Base-by-base conservation (phyloP, 805 yeast species). In the Candida orba region DNA sequence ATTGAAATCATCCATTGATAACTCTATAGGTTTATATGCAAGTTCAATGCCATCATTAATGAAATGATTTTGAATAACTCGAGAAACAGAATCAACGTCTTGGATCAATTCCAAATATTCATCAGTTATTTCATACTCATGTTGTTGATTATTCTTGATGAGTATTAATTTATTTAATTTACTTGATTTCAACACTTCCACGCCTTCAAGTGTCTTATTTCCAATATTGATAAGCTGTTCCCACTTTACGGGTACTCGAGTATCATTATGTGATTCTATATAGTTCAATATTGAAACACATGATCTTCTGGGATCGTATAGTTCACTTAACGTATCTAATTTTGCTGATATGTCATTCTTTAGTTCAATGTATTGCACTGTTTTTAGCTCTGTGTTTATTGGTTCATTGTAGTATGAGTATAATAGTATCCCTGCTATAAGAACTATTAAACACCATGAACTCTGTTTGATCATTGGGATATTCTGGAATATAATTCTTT, bases 201-300 rank as follows among this genome's bases (percentile, higher is more conserved):
- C 38, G 1, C 60, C 60, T n/a, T 50, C 34, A 2, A 24, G 44
- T 4, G 60, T 51, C 47, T 51, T 56, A 27, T 48, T 50, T 8
- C 8, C 12, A 31, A 43, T 4, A 40, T 47, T 22, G 37, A 52
- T 34, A 14, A 52, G 33, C 9, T 50, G 48, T 6, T 34, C 37
- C 60, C 59, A 56, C 1, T 41, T 32, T 9, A 44, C 17, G 0
- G 58, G 56, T 4, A 56, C 38, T 2, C 1, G 13, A 13, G 13
- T 17, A 9, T 9, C 23, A 2, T 18, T 9, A 12, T 10, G 20
- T 30, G 15, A 6, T 25, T 13, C 3, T 12, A 49, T 4, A 22
- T 36, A 30, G 4, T 27, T 12, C 31, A 49, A 10, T 8, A 49
- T 27, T 0, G 46, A 43, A 10, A 47, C 14, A 18, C 51, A 37